These are phyloP conservation scores for Ophiostoma montium DNA, from an alignment of 2,329 filamentous ascomycete genomes.

Conservation along the genomic window DNA sequence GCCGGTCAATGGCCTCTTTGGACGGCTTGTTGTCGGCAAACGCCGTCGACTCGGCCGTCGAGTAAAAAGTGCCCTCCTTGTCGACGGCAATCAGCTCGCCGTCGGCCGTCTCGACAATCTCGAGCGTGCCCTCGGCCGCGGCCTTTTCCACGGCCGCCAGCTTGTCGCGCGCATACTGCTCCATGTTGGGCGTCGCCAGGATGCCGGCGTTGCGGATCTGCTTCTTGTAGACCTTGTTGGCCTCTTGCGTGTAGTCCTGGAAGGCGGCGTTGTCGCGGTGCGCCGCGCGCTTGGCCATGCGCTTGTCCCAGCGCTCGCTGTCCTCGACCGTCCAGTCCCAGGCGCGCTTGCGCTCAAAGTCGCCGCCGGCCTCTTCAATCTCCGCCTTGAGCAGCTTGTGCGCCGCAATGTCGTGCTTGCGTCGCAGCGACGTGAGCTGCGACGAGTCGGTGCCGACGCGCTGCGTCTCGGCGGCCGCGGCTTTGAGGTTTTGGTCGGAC, in stretches of 20 bases:
- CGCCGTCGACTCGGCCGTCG: slow-evolving; percentile 66
- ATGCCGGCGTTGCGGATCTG: slow-evolving; percentile 50
- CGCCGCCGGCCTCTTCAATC: slow-evolving; percentile 68
- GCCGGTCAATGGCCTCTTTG: slow-evolving; percentile 71
- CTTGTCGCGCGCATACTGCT: slow-evolving; percentile 78
- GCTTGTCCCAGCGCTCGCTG: slow-evolving; percentile 83
- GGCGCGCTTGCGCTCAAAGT: slow-evolving; percentile 93
- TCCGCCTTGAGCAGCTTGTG: slow-evolving; percentile 92
- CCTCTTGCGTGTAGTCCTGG: slow-evolving; percentile 75
- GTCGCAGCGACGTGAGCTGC: slow-evolving; percentile 63
- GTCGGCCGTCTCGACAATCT: slow-evolving; percentile 90
- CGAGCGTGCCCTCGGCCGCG: slow-evolving; percentile 68
- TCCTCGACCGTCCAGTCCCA: slow-evolving; percentile 99
- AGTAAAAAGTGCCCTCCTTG: slow-evolving; percentile 80
- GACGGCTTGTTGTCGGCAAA: slow-evolving; percentile 79
- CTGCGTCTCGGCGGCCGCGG: slow-evolving; percentile 70
- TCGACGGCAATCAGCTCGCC: slow-evolving; percentile 92
- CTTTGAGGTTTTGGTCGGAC: slow-evolving; percentile 62
- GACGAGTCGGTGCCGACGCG: slow-evolving; percentile 64
- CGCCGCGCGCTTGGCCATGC: slow-evolving; percentile 70
- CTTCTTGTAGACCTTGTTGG: slow-evolving; percentile 84
- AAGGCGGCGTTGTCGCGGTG: slow-evolving; percentile 80
- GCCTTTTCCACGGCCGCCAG: slow-evolving; percentile 72
- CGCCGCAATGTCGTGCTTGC: slow-evolving; percentile 73
- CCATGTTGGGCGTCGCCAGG: slow-evolving; percentile 58